Conservation (phyloP, 2,329 filamentous ascomycete genomes). For the Fusarium sp. region DNA sequence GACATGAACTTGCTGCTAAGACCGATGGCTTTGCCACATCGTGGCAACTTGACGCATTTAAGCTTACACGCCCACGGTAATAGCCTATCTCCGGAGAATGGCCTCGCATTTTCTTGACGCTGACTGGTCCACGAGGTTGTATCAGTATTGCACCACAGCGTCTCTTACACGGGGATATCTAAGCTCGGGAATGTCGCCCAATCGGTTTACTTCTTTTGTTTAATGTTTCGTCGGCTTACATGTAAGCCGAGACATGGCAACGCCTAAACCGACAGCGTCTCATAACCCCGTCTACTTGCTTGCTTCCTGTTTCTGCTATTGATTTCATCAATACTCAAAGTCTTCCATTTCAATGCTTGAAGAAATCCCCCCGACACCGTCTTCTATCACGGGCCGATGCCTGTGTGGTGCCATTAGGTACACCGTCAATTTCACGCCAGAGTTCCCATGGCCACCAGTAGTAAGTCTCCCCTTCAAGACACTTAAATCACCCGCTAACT, state of each 20-base stretch:
- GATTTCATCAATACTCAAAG: no score
- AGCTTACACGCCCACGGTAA: slow-evolving; percentile 1
- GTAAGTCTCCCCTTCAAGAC: neutral
- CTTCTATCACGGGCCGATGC: slow-evolving; percentile 18
- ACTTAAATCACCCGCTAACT: neutral
- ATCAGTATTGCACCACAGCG: neutral
- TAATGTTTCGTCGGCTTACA: neutral
- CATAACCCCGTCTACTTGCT: neutral
- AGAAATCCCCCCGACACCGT: neutral
- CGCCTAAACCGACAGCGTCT: neutral
- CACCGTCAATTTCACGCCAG: slow-evolving; percentile 9
- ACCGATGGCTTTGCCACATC: neutral
- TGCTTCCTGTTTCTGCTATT: neutral
- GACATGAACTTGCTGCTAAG: neutral
- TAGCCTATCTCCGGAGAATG: neutral
- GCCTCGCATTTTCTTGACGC: neutral
- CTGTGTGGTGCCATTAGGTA: slow-evolving; percentile 19
- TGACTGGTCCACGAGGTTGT: neutral
- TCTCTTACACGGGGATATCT: neutral
- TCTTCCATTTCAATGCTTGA: neutral
- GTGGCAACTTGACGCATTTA: neutral
- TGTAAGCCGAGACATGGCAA: neutral
- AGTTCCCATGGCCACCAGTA: slow-evolving; percentile 11
- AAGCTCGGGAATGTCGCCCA: neutral
- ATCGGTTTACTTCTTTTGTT: neutral